Base-by-base conservation (phyloP, 2,329 filamentous ascomycete genomes). In the Sporothrix mexicana region DNA sequence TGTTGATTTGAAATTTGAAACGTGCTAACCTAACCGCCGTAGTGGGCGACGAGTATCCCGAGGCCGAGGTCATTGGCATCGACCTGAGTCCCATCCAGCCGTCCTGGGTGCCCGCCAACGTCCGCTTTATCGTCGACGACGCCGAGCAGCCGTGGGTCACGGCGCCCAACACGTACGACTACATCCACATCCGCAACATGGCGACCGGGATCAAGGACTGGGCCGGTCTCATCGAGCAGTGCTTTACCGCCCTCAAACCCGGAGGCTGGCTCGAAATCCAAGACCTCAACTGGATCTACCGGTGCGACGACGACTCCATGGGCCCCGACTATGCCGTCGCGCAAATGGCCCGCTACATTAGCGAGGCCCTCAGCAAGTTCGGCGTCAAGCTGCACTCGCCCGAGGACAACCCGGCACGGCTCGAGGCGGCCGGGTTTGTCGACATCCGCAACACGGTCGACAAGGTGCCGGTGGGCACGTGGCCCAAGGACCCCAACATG, bases 171-270 rank as follows among this genome's bases (percentile, higher is more conserved):
- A 59, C 66, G 13, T 90, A 88, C 74, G 88, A 91, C 77, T 89
- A 88, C 74, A 84, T 90, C 13, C 88, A 91, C 78, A 84, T 86
- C 20, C 83, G 89, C 3, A 85, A 87, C 72, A 86, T 87, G 1
- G 85, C 87, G 15, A 84, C 84, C 79, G 83, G 84, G 1, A 83
- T 90, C 64, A 85, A 82, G 66, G 82, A 90, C 77, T 80, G 81
- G 69, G 80, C 81, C 1, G 76, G 77, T 13, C 78, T 85, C 17
- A 76, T 79, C n/a, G 84, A 80, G 70, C 71, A 73, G 10, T 72
- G 72, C 2, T 74, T 57, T 23, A 15, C 43, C 7, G n/a, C 79
- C 71, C 75, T 83, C 1, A 78, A 78, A 23, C 83, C 83, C 0
- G 84, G 83, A 17, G 84, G 83, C n/a, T 84, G 78, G 77, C 76